Base-by-base conservation (phyloP, 2,329 filamentous ascomycete genomes). In the Phyllosticta ampelicida region DNA sequence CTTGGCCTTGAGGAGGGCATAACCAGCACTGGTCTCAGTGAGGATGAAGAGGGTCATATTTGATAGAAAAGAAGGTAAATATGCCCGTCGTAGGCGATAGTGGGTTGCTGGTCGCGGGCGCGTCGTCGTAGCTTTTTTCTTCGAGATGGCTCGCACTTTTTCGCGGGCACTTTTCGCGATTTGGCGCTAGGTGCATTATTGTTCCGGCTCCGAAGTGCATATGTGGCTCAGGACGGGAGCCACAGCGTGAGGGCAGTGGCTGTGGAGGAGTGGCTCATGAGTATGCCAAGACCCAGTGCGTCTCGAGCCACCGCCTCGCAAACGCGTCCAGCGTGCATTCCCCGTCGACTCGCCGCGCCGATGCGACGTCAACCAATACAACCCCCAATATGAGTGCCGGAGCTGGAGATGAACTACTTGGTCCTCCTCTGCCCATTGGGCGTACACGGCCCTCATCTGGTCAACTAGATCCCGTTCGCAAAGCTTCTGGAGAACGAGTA, bases 1-100 rank as follows among this genome's bases (percentile, higher is more conserved):
- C 74, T 91, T 90, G 67, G 92, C 88, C 82, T 99, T 97, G 80
- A 99, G 90, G 74, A 99, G 84, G 75, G 91, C 94, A 79, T 97
- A 97, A 74, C 94, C 95, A 67, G 91, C 91, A 76, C 89, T 89
- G 74, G 91, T 96, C 78, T 96, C 91, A 70, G 87, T 87, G 68
- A 96, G 85, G 77, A 96, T 88, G 77, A 95, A 95, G 73, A 94
- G 85, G 77, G 87, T 87, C 88, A 94, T 94, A 64, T 65, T 84
- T 74, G 62, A 66, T 66, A 64, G 53, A 8, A n/a, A 44, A 51
- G 56, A 48, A 26, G 44, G 26, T 51, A 51, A 48, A 54, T 36
- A 54, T 50, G 56, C 56, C 56, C 56, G 56, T 54, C 56, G 56
- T 54, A 58, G 56, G 56, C 56, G 50, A 30, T 20, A 13, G 36